phyloP scores from a whole-genome alignment of 106 monocot species.

The Platanthera zijinensis region DNA sequence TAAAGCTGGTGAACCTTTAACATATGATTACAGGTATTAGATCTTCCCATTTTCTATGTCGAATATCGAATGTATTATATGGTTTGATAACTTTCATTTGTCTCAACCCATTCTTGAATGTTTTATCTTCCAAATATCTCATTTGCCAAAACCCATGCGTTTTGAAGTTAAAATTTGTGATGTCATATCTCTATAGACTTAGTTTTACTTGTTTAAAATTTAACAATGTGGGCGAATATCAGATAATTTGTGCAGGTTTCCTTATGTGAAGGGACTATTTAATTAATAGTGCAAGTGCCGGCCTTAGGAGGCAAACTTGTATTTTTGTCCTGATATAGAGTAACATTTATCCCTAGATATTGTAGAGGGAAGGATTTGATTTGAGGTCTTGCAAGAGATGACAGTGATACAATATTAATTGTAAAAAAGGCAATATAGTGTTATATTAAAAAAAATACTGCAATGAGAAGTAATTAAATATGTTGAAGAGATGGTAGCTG shows the following conservation, averaged over 20 bases:
- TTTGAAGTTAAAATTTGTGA: neutral
- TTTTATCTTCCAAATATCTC: neutral
- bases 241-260: neutral
- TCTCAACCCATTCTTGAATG: neutral
- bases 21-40: slow-evolving; percentile 92
- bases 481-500: no score
- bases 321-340: no score
- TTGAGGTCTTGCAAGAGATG: no score
- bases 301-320: no score
- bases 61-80: neutral
- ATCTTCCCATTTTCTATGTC: neutral
- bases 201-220: neutral
- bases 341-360: no score
- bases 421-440: no score
- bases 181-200: neutral
- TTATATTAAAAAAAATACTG: no score
- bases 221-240: neutral
- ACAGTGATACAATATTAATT: no score
- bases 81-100: neutral
- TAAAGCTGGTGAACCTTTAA: slow-evolving; percentile 67
- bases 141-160: neutral
- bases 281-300: no score
- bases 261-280: no score
- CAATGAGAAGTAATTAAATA: no score
- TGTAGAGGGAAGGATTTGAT: no score